phyloP scores from a whole-genome alignment of 2,329 filamentous ascomycete genomes.

The Aspergillus brunneoviolaceus region DNA sequence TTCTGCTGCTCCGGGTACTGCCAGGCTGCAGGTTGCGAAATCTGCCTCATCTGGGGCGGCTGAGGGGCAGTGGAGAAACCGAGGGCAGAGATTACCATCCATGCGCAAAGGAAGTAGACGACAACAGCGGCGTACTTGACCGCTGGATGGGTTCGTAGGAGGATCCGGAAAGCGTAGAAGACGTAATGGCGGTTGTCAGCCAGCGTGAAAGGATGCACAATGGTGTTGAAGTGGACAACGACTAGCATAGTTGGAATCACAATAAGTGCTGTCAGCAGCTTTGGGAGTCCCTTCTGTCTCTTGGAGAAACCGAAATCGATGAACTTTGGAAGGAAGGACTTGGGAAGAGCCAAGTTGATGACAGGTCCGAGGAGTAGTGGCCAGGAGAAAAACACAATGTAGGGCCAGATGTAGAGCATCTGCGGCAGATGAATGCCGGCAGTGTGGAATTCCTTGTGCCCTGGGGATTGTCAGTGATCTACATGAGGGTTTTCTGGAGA shows the following conservation, averaged over 20 bases:
- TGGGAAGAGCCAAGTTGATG: constrained; percentile 39
- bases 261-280: constrained; percentile 34
- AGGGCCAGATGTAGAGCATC: constrained; percentile 93
- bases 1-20: constrained; percentile 6
- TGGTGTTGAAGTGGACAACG: constrained; percentile 77
- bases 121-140: constrained; percentile 68
- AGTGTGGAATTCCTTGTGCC: constrained; percentile 91
- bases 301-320: constrained; percentile 35
- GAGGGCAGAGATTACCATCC: constrained; percentile 65
- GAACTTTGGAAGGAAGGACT: constrained; percentile 32
- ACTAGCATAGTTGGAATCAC: constrained; percentile 46
- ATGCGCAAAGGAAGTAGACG: constrained; percentile 69
- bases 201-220: constrained; percentile 91
- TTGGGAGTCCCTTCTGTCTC: constrained; percentile 40
- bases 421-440: constrained; percentile 86
- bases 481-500: not conserved
- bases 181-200: constrained; percentile 97
- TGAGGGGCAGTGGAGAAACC: constrained; percentile 40
- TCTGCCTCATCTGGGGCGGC: constrained; percentile 19
- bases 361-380: constrained; percentile 67
- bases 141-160: constrained; percentile 64
- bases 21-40: not conserved
- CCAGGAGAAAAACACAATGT: constrained; percentile 84
- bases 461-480: constrained; percentile 43
- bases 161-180: constrained; percentile 91